These are phyloP conservation scores for Thielaviopsis musarum DNA, from an alignment of 2,329 filamentous ascomycete genomes.

Conservation along the genomic window DNA sequence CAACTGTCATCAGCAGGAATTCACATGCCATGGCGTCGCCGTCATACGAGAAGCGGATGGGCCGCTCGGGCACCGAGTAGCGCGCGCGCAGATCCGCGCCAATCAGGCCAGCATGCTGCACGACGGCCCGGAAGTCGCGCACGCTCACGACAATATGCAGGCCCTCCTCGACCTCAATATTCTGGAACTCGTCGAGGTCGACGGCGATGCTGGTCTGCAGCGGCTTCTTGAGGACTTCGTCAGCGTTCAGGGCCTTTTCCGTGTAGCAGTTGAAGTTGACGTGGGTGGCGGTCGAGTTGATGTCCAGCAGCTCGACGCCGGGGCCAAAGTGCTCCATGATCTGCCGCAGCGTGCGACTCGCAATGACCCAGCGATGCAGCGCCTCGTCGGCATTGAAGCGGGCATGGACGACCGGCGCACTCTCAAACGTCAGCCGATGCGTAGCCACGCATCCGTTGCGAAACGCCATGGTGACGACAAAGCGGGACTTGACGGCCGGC, in stretches of 20 bases:
- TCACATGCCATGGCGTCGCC: constrained; percentile 54
- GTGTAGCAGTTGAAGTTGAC: constrained; percentile 70
- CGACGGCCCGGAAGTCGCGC: constrained; percentile 67
- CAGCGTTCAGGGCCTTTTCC: constrained; percentile 55
- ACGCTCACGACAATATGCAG: constrained; percentile 68
- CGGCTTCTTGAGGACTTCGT: constrained; percentile 61
- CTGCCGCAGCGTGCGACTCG: constrained; percentile 52
- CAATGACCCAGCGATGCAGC: constrained; percentile 55
- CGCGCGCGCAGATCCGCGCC: constrained; percentile 48
- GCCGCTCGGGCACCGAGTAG: constrained; percentile 55
- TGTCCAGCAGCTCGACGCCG: constrained; percentile 64
- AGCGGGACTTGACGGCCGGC: constrained; percentile 51
- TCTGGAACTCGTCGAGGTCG: constrained; percentile 59
- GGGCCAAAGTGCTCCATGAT: constrained; percentile 68
- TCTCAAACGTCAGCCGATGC: constrained; percentile 60
- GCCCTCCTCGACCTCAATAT: constrained; percentile 56
- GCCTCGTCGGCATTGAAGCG: constrained; percentile 53
- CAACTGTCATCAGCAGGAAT: constrained; percentile 70
- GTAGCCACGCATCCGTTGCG: constrained; percentile 63
- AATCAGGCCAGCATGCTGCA: constrained; percentile 55
- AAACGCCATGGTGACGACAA: constrained; percentile 58
- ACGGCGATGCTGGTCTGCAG: constrained; percentile 65
- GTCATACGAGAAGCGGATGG: constrained; percentile 56
- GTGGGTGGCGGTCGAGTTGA: constrained; percentile 55
- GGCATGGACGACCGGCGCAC: constrained; percentile 56